These are phyloP conservation scores for Yamadazyma nakazawae DNA, from an alignment of 805 yeast genomes.

Conservation along the genomic window DNA sequence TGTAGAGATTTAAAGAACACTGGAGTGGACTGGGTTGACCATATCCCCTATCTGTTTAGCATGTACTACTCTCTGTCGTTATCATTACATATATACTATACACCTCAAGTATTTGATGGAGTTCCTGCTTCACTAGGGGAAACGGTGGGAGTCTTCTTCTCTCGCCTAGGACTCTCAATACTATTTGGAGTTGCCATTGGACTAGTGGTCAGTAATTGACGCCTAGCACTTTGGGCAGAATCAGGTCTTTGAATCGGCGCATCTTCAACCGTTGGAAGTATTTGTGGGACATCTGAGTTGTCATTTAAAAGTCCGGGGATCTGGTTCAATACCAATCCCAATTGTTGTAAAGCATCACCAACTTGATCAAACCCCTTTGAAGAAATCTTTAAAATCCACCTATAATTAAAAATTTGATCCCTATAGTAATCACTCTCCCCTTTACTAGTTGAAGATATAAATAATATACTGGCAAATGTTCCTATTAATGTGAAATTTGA, in stretches of 20 bases:
- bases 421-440: conserved; percentile 65
- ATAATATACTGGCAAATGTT: conserved; percentile 79
- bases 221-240: conserved; percentile 9
- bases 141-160: neutral
- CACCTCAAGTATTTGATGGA: neutral
- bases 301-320: conserved; percentile 65
- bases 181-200: conserved; percentile 5
- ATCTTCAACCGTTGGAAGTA: conserved; percentile 32
- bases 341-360: conserved; percentile 64
- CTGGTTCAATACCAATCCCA: conserved; percentile 69
- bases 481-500: conserved; percentile 81
- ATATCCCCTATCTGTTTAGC: too few relatives aligned
- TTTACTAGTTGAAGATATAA: conserved; percentile 56
- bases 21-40: too few relatives aligned
- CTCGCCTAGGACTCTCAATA: neutral
- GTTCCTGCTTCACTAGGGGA: neutral
- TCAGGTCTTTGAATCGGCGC: conserved; percentile 14
- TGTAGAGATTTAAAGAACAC: too few relatives aligned
- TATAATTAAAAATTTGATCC: conserved; percentile 68
- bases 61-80: too few relatives aligned
- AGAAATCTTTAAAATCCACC: conserved; percentile 72
- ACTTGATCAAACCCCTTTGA: conserved; percentile 78
- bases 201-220: conserved; percentile 6
- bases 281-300: conserved; percentile 33
- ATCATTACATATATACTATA: too few relatives aligned